These are phyloP conservation scores for Aspergillus pseudoterreus DNA, from an alignment of 2,329 filamentous ascomycete genomes.

Conservation along the genomic window DNA sequence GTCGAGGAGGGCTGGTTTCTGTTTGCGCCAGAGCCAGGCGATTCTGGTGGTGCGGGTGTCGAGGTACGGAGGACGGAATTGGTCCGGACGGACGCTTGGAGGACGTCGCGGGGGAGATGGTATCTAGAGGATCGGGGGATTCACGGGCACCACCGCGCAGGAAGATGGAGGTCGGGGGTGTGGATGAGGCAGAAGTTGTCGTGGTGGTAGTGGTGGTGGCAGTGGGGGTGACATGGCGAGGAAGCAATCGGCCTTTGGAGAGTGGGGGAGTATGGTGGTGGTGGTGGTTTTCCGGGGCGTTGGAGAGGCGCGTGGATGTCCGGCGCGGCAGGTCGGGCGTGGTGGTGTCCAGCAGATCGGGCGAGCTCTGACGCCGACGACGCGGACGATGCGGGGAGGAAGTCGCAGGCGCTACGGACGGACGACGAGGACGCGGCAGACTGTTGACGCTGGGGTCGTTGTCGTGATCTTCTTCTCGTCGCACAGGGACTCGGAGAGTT, in stretches of 20 bases:
- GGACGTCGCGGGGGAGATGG: constrained; percentile 16
- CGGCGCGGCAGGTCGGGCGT: constrained; percentile 13
- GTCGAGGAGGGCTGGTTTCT: neutral
- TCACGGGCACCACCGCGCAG: constrained; percentile 20
- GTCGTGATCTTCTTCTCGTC: constrained; percentile 12
- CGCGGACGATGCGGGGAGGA: constrained; percentile 10
- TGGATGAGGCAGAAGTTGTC: constrained; percentile 15
- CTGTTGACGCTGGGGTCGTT: neutral
- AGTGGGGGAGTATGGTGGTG: constrained; percentile 11
- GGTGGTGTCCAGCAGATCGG: constrained; percentile 30
- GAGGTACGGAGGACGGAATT: neutral
- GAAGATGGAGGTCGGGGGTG: constrained; percentile 14
- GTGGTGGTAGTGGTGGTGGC: constrained; percentile 6
- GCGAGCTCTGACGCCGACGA: constrained; percentile 29
- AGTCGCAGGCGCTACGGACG: constrained; percentile 9
- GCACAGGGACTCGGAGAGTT: constrained; percentile 31
- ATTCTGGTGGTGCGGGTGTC: neutral
- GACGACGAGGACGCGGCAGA: too few relatives aligned
- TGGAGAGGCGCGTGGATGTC: constrained; percentile 12
- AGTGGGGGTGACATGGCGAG: constrained; percentile 14
- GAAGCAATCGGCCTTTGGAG: constrained; percentile 15
- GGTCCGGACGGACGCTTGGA: neutral
- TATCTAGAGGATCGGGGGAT: constrained; percentile 26
- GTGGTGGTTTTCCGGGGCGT: constrained; percentile 3
- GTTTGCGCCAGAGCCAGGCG: neutral